Evolutionary conservation across 371 early-diverging fungal genomes (phyloP).

Genomic region (Entomophthora muscae): DNA sequence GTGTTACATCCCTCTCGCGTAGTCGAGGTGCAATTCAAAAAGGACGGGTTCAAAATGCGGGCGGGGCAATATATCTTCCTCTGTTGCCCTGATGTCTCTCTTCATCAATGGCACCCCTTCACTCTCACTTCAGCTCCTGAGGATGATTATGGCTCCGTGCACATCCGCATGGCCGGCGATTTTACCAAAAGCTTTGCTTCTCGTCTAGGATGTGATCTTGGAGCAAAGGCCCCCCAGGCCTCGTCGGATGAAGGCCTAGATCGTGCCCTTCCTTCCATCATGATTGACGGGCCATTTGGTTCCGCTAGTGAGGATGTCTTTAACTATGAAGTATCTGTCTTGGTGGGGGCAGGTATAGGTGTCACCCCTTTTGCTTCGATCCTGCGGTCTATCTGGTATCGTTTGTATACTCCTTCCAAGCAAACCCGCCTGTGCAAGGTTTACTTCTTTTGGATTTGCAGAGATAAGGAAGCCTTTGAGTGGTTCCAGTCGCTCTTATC

Average conservation of each 20-base stretch:
- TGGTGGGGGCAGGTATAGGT: conserved; percentile 68
- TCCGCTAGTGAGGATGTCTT: conserved; percentile 69
- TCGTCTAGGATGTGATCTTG: conserved; percentile 23
- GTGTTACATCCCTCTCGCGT: conserved; percentile 44
- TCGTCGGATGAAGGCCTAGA: neutral
- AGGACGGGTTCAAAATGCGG: conserved; percentile 26
- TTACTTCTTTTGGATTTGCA: conserved; percentile 48
- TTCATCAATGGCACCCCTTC: conserved; percentile 62
- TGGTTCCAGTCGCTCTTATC: conserved; percentile 50
- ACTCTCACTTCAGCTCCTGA: conserved; percentile 75
- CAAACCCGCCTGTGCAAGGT: conserved; percentile 23
- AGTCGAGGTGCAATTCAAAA: conserved; percentile 51
- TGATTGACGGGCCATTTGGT: conserved; percentile 74
- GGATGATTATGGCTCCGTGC: conserved; percentile 57
- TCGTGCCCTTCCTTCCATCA: conserved; percentile 26
- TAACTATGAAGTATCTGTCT: conserved; percentile 51
- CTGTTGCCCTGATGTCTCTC: conserved; percentile 39
- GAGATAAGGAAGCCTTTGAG: conserved; percentile 37
- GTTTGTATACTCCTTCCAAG: conserved; percentile 16
- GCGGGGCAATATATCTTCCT: conserved; percentile 57
- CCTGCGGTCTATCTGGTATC: conserved; percentile 41
- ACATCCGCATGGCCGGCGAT: conserved; percentile 60
- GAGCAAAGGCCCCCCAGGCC: conserved; percentile 8
- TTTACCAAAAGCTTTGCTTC: conserved; percentile 51
- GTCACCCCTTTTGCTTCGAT: conserved; percentile 55